These are phyloP conservation scores for Gnaphalium uliginosum DNA, from an alignment of 129 eudicot genomes.

Conservation along the genomic window DNA sequence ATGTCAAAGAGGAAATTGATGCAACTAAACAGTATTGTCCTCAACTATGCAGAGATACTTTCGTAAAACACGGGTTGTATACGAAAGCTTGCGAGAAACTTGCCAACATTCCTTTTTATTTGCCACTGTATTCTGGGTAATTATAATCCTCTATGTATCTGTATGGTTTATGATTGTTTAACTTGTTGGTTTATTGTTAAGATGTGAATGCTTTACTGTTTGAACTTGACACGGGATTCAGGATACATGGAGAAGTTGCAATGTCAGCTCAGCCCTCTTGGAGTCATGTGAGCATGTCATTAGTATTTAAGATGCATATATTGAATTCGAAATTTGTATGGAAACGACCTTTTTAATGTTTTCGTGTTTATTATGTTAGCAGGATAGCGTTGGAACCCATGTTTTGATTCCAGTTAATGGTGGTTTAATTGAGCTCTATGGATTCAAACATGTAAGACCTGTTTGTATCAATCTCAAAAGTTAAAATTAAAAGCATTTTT, in stretches of 20 bases:
- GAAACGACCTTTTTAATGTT: not conserved
- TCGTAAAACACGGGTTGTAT: slow-evolving; percentile 42
- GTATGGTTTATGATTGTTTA: not conserved
- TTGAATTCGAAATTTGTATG: not conserved
- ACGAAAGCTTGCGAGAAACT: slow-evolving; percentile 59
- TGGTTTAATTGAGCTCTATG: slow-evolving; percentile 75
- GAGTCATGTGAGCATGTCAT: slow-evolving; percentile 37
- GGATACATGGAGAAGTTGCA: slow-evolving; percentile 83
- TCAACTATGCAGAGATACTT: slow-evolving; percentile 57
- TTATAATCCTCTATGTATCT: not conserved
- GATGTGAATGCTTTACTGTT: not conserved
- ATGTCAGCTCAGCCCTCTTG: slow-evolving; percentile 64
- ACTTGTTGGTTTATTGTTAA: not conserved
- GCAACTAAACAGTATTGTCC: slow-evolving; percentile 24
- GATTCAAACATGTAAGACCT: slow-evolving; percentile 52
- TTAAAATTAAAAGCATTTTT: not conserved
- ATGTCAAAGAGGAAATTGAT: slow-evolving; percentile 46
- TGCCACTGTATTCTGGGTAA: slow-evolving; percentile 82
- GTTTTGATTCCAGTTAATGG: slow-evolving; percentile 73
- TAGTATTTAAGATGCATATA: not conserved
- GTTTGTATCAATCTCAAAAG: not conserved
- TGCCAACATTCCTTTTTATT: slow-evolving; percentile 54
- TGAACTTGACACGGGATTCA: slow-evolving; percentile 27
- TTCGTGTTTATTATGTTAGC: slow-evolving; percentile 9
- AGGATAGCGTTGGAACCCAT: slow-evolving; percentile 64